Evolutionary conservation across 768 basidiomycete genomes (phyloP), one percentile per base, ranked within the genome.

Genomic region (Psilocybe cubensis): DNA sequence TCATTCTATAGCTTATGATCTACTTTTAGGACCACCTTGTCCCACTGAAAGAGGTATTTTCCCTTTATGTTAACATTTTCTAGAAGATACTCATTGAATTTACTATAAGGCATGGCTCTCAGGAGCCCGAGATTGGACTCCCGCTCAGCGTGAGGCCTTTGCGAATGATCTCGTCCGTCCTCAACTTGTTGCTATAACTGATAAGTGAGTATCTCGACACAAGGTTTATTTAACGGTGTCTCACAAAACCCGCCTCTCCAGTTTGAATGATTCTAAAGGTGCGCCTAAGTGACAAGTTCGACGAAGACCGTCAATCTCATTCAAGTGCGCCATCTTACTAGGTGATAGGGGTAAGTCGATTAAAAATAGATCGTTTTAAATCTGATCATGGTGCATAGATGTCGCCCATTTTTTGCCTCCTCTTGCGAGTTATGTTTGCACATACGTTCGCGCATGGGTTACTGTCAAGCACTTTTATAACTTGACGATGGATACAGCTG

Each of bases 121-220:
- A 10, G 83, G 83, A 17, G 83, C 82, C n/a, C 70, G 79, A 12
- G 56, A 68, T 48, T 84, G 83, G 83, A 79, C 81, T 11, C 59
- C 64, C 25, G 79, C 78, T 1, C 78, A 80, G 61, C 75, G 83
- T 17, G 79, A 83, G 60, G 71, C 78, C 0, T 80, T 76, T 52
- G 82, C 83, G 7, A 84, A 83, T 61, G 83, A 84, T 52, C 68
- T 84, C 29, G 80, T 78, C 3, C 76, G 80, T 14, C 83, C 83
- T 2, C 83, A 83, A 66, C 72, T 83, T 0, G 69, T 83, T 27
- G 80, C 81, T 44, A 72, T 83, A 31, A 78, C 79, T 12, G 73
- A 72, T 53, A 68, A 69, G 75, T 74, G 46, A 18, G 59, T 53
- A 33, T 58, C 57, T 11, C 40, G 25, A 27, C 14, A 24, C 3